Percentiles rank a stretch among this genome's conserved stretches.
phyloP scores from a whole-genome alignment of 2,329 filamentous ascomycete genomes.

The Fusarium cyanostomum region DNA sequence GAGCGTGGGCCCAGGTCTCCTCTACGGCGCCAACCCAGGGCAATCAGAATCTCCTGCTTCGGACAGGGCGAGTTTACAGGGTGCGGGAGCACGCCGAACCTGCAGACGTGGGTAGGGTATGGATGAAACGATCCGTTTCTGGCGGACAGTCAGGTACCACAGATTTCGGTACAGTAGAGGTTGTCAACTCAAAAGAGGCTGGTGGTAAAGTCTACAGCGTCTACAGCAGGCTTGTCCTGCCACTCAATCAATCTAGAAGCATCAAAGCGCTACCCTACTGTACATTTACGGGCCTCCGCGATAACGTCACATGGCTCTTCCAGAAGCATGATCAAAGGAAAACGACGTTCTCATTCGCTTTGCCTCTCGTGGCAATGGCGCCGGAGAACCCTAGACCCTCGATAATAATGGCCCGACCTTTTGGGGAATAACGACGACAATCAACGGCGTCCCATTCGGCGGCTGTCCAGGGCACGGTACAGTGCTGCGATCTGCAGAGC shows the following conservation, averaged over 20 bases:
- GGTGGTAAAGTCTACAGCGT: conserved; percentile 14
- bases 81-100: conserved; percentile 12
- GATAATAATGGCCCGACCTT: conserved; percentile 24
- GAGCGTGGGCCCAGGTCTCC: conserved; percentile 25
- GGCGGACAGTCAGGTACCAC: conserved; percentile 6
- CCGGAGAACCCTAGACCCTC: conserved; percentile 9
- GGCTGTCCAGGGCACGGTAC: conserved; percentile 20
- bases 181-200: conserved; percentile 28
- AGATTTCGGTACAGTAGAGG: not conserved
- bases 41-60: conserved; percentile 11
- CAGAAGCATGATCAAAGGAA: conserved; percentile 19
- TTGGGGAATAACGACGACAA: conserved; percentile 25
- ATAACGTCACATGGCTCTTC: conserved; percentile 25
- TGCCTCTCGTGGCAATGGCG: conserved; percentile 31
- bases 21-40: conserved; percentile 16
- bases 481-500: conserved; percentile 33
- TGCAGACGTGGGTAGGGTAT: conserved; percentile 28
- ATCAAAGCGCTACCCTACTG: conserved; percentile 24
- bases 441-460: conserved; percentile 28
- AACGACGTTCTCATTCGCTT: conserved; percentile 16
- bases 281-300: not conserved
- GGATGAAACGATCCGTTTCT: conserved; percentile 16
- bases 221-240: conserved; percentile 14
- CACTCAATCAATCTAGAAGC: not conserved
- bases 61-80: conserved; percentile 24